Conservation (phyloP, 179 eudicot genomes). For the Beta corolliflora region DNA sequence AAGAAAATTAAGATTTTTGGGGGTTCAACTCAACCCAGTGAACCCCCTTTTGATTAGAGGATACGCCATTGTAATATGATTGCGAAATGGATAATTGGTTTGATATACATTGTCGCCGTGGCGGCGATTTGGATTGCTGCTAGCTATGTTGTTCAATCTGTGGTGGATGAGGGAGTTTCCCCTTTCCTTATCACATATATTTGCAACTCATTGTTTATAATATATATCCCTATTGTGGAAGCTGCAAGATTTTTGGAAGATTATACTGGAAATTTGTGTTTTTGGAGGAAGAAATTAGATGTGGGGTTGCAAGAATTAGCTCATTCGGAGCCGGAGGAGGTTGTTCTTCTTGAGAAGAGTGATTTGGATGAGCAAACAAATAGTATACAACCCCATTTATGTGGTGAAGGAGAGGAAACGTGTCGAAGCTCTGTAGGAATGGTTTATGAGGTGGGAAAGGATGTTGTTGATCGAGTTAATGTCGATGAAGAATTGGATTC, state of each 20-base stretch:
- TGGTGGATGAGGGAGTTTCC: slow-evolving; percentile 85
- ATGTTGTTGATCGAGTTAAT: slow-evolving; percentile 5
- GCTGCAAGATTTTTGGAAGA: slow-evolving; percentile 71
- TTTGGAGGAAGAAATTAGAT: slow-evolving; percentile 52
- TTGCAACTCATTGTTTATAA: slow-evolving; percentile 82
- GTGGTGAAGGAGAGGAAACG: slow-evolving; percentile 24
- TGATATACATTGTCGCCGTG: slow-evolving; percentile 73
- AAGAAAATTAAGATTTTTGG: too few species aligned
- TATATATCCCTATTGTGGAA: slow-evolving; percentile 81
- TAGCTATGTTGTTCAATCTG: slow-evolving; percentile 91
- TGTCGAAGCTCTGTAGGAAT: background rate
- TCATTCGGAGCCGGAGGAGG: slow-evolving; percentile 47
- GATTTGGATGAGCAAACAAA: slow-evolving; percentile 31
- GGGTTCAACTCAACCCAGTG: too few species aligned
- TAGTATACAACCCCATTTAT: slow-evolving; percentile 18
- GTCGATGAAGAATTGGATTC: slow-evolving; percentile 46
- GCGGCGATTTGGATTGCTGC: slow-evolving; percentile 99
- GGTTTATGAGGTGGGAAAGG: slow-evolving; percentile 19
- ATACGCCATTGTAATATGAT: too few species aligned
- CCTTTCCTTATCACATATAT: slow-evolving; percentile 92
- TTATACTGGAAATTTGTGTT: slow-evolving; percentile 50
- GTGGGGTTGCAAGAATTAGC: slow-evolving; percentile 37
- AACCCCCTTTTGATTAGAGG: too few species aligned
- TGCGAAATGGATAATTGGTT: slow-evolving; percentile 73
- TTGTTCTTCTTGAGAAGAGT: slow-evolving; percentile 49